These are phyloP conservation scores for Ilex paraguariensis DNA, from an alignment of 305 asterid genomes.

Conservation along the genomic window DNA sequence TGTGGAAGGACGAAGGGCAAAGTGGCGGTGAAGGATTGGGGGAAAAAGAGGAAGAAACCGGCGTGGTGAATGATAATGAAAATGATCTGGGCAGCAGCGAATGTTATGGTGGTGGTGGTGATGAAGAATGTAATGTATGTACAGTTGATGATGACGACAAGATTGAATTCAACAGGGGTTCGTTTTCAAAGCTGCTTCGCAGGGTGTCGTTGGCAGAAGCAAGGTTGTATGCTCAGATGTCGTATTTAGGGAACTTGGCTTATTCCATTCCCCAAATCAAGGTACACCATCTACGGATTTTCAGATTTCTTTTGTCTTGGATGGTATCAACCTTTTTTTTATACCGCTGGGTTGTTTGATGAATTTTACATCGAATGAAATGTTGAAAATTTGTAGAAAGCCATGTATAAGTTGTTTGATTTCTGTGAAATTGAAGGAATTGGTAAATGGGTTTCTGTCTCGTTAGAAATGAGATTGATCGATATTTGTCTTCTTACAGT, in stretches of 20 bases:
- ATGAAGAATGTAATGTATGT: conserved; percentile 45
- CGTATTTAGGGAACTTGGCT: conserved; percentile 83
- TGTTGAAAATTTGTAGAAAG: background rate
- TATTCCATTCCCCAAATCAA: conserved; percentile 80
- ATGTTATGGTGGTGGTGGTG: conserved; percentile 4
- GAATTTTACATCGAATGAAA: too few relatives aligned
- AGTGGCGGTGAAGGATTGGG: background rate
- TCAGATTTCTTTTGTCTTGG: background rate
- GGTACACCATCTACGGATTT: conserved; percentile 32
- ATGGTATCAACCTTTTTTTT: background rate
- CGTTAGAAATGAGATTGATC: too few relatives aligned
- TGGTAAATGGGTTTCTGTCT: too few relatives aligned
- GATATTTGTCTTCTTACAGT: too few relatives aligned
- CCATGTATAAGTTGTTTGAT: background rate
- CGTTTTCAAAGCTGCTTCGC: conserved; percentile 68
- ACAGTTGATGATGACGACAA: conserved; percentile 35
- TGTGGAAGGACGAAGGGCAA: conserved; percentile 38
- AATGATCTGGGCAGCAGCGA: background rate
- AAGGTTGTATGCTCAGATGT: conserved; percentile 68
- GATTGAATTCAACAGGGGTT: conserved; percentile 20
- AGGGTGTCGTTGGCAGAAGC: conserved; percentile 81
- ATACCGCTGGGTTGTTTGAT: too few relatives aligned
- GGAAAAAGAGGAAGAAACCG: background rate
- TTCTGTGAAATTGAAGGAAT: background rate
- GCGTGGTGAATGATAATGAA: background rate